Percentiles rank a stretch among this genome's conserved stretches.
These are phyloP conservation scores for Cladosporium sp. DNA, from an alignment of 2,329 filamentous ascomycete genomes.

Conservation along the genomic window DNA sequence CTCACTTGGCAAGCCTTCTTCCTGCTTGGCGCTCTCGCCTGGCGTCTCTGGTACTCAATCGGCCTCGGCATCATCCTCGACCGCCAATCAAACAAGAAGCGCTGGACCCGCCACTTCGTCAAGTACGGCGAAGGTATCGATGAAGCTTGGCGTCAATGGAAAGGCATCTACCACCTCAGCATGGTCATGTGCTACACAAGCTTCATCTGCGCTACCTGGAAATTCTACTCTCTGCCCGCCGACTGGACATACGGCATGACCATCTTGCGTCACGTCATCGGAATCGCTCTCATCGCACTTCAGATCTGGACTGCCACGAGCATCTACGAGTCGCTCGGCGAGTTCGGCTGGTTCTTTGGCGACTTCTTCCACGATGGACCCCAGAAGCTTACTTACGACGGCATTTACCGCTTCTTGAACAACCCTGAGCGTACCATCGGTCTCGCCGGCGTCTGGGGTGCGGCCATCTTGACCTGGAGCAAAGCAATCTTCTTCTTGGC, in stretches of 20 bases:
- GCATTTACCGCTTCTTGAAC: slow-evolving; percentile 97
- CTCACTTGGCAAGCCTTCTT: slow-evolving; percentile 75
- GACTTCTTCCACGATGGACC: slow-evolving; percentile 90
- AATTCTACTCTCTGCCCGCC: slow-evolving; percentile 85
- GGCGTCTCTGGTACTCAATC: slow-evolving; percentile 89
- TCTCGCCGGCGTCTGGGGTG: slow-evolving; percentile 91
- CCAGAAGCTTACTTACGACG: slow-evolving; percentile 83
- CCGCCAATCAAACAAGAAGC: slow-evolving; percentile 83
- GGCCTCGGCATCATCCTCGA: slow-evolving; percentile 85
- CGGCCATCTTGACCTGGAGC: slow-evolving; percentile 90
- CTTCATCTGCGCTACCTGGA: slow-evolving; percentile 90
- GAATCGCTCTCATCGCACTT: slow-evolving; percentile 74
- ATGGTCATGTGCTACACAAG: slow-evolving; percentile 87
- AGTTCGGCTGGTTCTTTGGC: slow-evolving; percentile 98
- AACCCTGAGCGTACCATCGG: slow-evolving; percentile 95
- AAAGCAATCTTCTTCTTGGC: slow-evolving; percentile 83
- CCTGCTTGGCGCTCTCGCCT: slow-evolving; percentile 73
- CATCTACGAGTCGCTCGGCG: slow-evolving; percentile 92
- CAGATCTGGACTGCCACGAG: slow-evolving; percentile 92
- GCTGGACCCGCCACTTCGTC: slow-evolving; percentile 96
- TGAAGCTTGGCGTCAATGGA: slow-evolving; percentile 98
- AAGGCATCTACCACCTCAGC: slow-evolving; percentile 89
- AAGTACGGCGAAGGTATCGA: slow-evolving; percentile 89
- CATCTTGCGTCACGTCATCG: slow-evolving; percentile 83
- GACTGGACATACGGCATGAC: slow-evolving; percentile 88